Evolutionary conservation across 331 rosid genomes (phyloP).

Genomic region (Malus hybrid): DNA sequence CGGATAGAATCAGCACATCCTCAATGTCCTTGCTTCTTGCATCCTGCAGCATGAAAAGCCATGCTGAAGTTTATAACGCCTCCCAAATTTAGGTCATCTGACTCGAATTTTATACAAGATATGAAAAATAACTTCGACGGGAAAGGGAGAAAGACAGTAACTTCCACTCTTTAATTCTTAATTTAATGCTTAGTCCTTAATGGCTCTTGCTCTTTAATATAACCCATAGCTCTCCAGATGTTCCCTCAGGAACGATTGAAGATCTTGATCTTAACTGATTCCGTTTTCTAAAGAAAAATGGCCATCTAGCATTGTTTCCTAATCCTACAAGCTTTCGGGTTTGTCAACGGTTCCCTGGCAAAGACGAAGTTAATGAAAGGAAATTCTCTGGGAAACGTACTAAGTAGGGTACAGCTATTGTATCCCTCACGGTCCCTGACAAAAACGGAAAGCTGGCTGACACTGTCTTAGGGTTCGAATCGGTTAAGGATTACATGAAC

Average conservation of each 20-base stretch:
- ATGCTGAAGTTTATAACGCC: not conserved
- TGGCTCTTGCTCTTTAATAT: not conserved
- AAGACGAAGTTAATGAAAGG: not conserved
- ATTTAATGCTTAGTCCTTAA: not conserved
- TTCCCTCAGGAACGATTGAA: not conserved
- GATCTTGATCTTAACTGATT: not conserved
- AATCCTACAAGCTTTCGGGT: not conserved
- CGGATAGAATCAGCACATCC: slow-evolving; percentile 51
- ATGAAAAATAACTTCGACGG: not conserved
- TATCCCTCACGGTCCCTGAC: not conserved
- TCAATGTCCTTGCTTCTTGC: slow-evolving; percentile 47
- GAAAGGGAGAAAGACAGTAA: not conserved
- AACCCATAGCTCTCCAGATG: not conserved
- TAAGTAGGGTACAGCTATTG: not conserved
- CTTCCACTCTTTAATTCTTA: not conserved
- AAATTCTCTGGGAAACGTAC: not conserved
- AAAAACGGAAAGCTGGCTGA: not conserved
- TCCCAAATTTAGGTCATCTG: not conserved
- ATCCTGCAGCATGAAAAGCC: slow-evolving; percentile 26
- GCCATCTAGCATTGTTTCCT: not conserved
- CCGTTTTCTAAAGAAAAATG: not conserved
- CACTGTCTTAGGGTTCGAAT: not conserved
- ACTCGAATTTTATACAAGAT: not conserved
- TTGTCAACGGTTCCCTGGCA: not conserved
- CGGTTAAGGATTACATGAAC: not conserved